phyloP scores from a whole-genome alignment of 208 protist genomes.

The Trypanosoma lewisi region DNA sequence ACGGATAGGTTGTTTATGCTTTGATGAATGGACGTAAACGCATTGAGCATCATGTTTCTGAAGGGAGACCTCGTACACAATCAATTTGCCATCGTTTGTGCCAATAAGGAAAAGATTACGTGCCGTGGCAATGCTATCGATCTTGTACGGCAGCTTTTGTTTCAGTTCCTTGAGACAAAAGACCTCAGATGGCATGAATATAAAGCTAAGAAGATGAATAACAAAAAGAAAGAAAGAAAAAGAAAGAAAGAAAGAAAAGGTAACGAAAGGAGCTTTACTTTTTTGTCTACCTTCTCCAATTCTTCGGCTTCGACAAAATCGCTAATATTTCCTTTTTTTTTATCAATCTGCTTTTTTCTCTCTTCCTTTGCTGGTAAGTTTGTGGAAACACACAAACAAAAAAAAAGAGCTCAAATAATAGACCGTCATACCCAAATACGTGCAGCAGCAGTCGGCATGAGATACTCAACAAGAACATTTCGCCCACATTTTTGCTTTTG shows the following conservation, averaged over 20 bases:
- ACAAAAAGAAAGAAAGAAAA: background rate
- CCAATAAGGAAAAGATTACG: slow-evolving; percentile 52
- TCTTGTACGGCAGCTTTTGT: slow-evolving; percentile 24
- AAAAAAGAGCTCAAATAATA: background rate
- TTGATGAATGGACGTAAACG: slow-evolving; percentile 27
- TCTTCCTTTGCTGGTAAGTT: no score
- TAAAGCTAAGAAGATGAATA: background rate
- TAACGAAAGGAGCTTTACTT: no score
- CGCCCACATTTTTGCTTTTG: background rate
- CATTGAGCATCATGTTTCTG: slow-evolving; percentile 20
- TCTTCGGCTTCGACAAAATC: background rate
- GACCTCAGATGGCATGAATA: slow-evolving; percentile 21
- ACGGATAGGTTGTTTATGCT: slow-evolving; percentile 37
- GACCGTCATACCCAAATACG: no score
- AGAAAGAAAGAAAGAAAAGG: background rate
- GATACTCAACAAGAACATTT: background rate
- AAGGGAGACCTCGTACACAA: slow-evolving; percentile 35
- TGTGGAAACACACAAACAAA: background rate
- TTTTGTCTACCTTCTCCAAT: no score
- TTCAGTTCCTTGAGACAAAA: slow-evolving; percentile 26
- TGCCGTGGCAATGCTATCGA: slow-evolving; percentile 46
- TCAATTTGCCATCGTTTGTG: slow-evolving; percentile 54
- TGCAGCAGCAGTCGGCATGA: no score
- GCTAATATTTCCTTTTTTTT: no score
- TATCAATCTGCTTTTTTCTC: no score